phyloP scores from a whole-genome alignment of 345 rosid genomes.

The Rhodomyrtus tomentosa region DNA sequence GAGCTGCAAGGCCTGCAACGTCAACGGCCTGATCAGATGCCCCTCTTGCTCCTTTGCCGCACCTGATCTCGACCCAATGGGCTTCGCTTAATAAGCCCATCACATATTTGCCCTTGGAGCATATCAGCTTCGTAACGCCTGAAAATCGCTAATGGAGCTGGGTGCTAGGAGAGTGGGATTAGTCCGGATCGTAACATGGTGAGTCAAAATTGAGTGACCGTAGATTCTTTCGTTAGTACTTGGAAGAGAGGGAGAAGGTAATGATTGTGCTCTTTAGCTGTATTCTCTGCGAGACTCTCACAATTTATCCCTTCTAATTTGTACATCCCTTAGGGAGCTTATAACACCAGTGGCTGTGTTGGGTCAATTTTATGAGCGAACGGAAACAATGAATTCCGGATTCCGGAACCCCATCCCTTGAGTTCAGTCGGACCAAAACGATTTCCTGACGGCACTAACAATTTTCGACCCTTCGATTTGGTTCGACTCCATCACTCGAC shows the following conservation, averaged over 20 bases:
- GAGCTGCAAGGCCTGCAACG: conserved; percentile 21
- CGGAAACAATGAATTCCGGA: neutral
- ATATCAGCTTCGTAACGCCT: neutral
- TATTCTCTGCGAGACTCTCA: neutral
- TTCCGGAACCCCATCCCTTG: neutral
- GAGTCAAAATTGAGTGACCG: neutral
- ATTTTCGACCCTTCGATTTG: neutral
- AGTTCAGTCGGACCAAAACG: neutral
- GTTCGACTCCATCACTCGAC: neutral
- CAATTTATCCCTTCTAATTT: neutral
- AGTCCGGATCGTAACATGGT: neutral
- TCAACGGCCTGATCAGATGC: conserved; percentile 27
- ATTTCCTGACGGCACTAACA: neutral
- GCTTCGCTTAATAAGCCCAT: too few relatives aligned
- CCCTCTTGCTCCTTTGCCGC: conserved; percentile 10
- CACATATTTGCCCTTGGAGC: too few relatives aligned
- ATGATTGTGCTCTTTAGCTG: neutral
- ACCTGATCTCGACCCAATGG: neutral
- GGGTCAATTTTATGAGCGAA: neutral
- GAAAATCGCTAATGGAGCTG: neutral
- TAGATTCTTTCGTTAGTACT: neutral
- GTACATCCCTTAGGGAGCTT: neutral
- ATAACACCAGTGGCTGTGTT: neutral
- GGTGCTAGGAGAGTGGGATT: neutral
- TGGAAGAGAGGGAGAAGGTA: neutral